A percentile compares a stretch with the other conserved stretches of the same genome.
Conservation (phyloP, 2,329 filamentous ascomycete genomes). For the Sordariomycetes sp. region DNA sequence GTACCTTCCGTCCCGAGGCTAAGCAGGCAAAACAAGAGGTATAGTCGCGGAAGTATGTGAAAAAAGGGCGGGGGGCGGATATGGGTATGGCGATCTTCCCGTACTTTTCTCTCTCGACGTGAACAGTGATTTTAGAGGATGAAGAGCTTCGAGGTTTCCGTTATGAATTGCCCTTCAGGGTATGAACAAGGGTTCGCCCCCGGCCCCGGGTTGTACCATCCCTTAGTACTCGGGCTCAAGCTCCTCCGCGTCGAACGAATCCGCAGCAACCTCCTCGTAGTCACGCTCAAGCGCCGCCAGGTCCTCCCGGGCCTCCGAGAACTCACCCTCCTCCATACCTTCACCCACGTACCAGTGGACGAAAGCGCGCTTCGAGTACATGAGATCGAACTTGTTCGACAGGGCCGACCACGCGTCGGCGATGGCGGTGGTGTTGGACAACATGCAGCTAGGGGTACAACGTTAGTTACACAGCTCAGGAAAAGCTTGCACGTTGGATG, state of each 20-base stretch:
- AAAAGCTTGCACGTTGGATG: background rate
- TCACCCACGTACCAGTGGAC: slow-evolving; percentile 99
- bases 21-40: slow-evolving; percentile 5
- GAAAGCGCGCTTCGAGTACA: slow-evolving; percentile 99
- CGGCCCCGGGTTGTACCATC: background rate
- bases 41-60: slow-evolving; percentile 3
- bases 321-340: slow-evolving; percentile 99
- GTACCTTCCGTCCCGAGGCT: slow-evolving; percentile 4
- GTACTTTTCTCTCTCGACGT: background rate
- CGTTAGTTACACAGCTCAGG: slow-evolving; percentile 13
- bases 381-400: slow-evolving; percentile 97
- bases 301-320: slow-evolving; percentile 98
- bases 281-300: slow-evolving; percentile 95
- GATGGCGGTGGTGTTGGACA: slow-evolving; percentile 97
- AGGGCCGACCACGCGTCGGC: slow-evolving; percentile 96
- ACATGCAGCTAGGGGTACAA: slow-evolving; percentile 64
- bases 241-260: slow-evolving; percentile 83
- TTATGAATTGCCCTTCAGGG: slow-evolving; percentile 3
- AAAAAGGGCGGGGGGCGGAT: background rate
- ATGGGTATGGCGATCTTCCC: slow-evolving; percentile 3
- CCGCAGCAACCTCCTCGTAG: slow-evolving; percentile 96
- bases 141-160: background rate
- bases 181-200: background rate
- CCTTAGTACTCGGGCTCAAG: slow-evolving; percentile 84
- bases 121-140: background rate